These are phyloP conservation scores for Fraxinus dipetala DNA, from an alignment of 305 asterid species.

Conservation along the genomic window DNA sequence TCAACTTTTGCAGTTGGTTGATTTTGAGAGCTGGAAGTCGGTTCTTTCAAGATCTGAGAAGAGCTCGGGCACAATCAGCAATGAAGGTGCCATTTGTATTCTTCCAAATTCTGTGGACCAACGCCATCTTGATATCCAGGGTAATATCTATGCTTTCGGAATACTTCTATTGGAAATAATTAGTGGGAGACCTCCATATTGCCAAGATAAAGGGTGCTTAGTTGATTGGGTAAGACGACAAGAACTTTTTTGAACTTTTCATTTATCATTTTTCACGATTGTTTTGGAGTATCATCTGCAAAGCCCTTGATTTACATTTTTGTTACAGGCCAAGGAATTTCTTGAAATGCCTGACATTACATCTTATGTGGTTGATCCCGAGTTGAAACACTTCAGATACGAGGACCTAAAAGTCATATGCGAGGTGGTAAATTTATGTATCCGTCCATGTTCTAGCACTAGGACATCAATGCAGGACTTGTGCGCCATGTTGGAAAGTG, in stretches of 20 bases:
- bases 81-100: constrained; percentile 72
- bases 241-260: background rate
- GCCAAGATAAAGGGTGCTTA: constrained; percentile 76
- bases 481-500: constrained; percentile 60
- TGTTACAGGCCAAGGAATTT: constrained; percentile 72
- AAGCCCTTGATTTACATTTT: background rate
- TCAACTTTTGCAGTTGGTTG: constrained; percentile 63
- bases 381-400: constrained; percentile 64
- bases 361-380: constrained; percentile 70
- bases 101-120: constrained; percentile 74
- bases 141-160: constrained; percentile 80
- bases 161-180: constrained; percentile 76
- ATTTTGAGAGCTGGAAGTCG: constrained; percentile 91
- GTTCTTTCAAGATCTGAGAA: constrained; percentile 77
- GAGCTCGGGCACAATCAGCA: constrained; percentile 68
- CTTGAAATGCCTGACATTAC: constrained; percentile 52
- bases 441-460: constrained; percentile 42
- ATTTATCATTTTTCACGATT: background rate
- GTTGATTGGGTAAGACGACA: constrained; percentile 72
- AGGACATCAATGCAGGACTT: constrained; percentile 62
- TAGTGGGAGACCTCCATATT: constrained; percentile 90
- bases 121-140: constrained; percentile 63
- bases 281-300: background rate
- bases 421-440: constrained; percentile 61
- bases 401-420: constrained; percentile 77